Evolutionary conservation across 805 yeast species (phyloP).

Genomic region (Starmera quercuum): DNA sequence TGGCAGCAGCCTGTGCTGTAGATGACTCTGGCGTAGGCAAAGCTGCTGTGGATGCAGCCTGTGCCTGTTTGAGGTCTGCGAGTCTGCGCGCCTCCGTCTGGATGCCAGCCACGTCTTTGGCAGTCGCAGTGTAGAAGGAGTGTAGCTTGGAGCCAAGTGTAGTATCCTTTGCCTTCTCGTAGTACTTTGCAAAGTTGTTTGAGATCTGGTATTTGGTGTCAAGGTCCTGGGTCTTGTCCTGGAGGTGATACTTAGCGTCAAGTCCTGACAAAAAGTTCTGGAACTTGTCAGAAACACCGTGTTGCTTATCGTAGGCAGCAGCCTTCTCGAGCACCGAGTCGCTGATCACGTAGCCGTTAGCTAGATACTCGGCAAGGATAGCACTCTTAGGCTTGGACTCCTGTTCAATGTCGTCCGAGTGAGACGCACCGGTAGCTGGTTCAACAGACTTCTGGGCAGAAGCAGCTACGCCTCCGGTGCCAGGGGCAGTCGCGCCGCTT

Average conservation of each 20-base stretch:
- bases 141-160: slow-evolving; percentile 51
- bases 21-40: no score
- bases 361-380: slow-evolving; percentile 66
- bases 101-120: slow-evolving; percentile 51
- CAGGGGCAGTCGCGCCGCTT: slow-evolving; percentile 2
- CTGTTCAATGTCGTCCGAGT: slow-evolving; percentile 46
- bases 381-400: slow-evolving; percentile 74
- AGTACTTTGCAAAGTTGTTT: slow-evolving; percentile 27
- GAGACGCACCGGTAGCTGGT: slow-evolving; percentile 3
- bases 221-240: slow-evolving; percentile 28
- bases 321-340: slow-evolving; percentile 57
- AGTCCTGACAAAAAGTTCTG: slow-evolving; percentile 43
- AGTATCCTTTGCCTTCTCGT: slow-evolving; percentile 28
- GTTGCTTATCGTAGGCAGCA: slow-evolving; percentile 53
- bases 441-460: slow-evolving; percentile 1
- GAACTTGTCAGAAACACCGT: slow-evolving; percentile 54
- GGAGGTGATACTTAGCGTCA: slow-evolving; percentile 55
- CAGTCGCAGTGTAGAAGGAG: slow-evolving; percentile 48
- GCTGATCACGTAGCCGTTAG: slow-evolving; percentile 64
- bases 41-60: slow-evolving; percentile 6
- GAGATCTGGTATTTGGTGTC: slow-evolving; percentile 35
- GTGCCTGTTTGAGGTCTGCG: slow-evolving; percentile 46
- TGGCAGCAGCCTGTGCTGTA: no score
- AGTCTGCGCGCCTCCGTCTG: slow-evolving; percentile 70
- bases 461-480: slow-evolving; percentile 6